phyloP scores from a whole-genome alignment of 192 early-diverging fungal species.

The Coemansia sp. region DNA sequence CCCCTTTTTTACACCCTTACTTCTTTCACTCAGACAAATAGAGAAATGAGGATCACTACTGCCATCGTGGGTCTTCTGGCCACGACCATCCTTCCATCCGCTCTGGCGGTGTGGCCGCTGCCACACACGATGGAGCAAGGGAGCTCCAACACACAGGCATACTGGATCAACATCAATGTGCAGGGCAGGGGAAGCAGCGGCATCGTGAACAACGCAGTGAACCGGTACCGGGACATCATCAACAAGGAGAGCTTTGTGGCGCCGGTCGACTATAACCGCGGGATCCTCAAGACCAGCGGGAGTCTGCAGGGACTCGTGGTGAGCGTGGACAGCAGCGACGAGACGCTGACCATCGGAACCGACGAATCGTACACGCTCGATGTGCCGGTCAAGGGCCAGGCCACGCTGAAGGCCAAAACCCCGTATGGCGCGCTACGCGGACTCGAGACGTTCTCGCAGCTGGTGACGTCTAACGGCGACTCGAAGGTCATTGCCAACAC shows the following conservation, averaged over 20 bases:
- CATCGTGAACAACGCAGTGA: conserved; percentile 25
- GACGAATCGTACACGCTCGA: conserved; percentile 71
- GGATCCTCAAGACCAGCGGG: conserved; percentile 27
- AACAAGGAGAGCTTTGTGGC: conserved; percentile 39
- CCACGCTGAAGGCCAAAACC: conserved; percentile 59
- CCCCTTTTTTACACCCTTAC: background rate
- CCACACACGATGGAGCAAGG: conserved; percentile 35
- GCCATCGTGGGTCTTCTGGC: conserved; percentile 38
- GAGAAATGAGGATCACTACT: conserved; percentile 28
- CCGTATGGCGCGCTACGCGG: conserved; percentile 69
- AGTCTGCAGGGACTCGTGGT: conserved; percentile 26
- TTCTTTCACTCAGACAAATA: background rate
- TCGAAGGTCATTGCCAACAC: conserved; percentile 58
- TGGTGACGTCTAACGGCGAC: conserved; percentile 58
- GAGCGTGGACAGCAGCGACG: conserved; percentile 27
- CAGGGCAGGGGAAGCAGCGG: conserved; percentile 16
- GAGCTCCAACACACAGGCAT: conserved; percentile 29
- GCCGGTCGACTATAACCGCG: conserved; percentile 43
- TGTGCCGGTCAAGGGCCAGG: conserved; percentile 57
- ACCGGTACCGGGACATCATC: conserved; percentile 40
- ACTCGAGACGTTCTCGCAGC: conserved; percentile 72
- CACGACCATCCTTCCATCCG: conserved; percentile 20
- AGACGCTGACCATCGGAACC: conserved; percentile 53
- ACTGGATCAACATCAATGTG: conserved; percentile 20
- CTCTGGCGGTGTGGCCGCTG: conserved; percentile 45